Conservation (phyloP, 2,329 filamentous ascomycete species). For the Hypoxylon sp. region DNA sequence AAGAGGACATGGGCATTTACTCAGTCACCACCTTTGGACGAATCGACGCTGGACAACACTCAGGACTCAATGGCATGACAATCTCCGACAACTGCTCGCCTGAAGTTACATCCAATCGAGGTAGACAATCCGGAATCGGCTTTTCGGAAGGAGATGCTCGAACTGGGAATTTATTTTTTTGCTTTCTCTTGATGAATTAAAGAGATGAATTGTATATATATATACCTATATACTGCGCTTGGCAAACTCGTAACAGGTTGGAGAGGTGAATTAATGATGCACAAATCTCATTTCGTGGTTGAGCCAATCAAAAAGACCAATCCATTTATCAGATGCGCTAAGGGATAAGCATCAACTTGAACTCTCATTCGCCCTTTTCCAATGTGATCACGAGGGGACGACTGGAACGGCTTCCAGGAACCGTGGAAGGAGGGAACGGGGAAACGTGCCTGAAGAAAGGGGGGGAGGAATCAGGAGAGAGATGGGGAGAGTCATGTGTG, state of each 20-base stretch:
- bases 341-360: slow-evolving; percentile 1
- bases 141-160: slow-evolving; percentile 35
- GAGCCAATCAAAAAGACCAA: slow-evolving; percentile 31
- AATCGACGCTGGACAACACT: slow-evolving; percentile 15
- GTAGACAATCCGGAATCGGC: slow-evolving; percentile 10
- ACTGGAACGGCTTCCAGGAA: slow-evolving; percentile 7
- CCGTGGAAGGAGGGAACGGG: slow-evolving; percentile 7
- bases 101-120: slow-evolving; percentile 36
- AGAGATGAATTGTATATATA: slow-evolving; percentile 14
- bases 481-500: slow-evolving; percentile 19
- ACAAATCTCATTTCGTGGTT: slow-evolving; percentile 8
- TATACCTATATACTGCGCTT: not conserved
- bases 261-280: slow-evolving; percentile 12
- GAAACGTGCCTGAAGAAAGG: slow-evolving; percentile 1
- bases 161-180: slow-evolving; percentile 30
- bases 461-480: not conserved
- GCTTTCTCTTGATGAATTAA: not conserved
- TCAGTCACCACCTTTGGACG: slow-evolving; percentile 17
- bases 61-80: slow-evolving; percentile 14
- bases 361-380: slow-evolving; percentile 11
- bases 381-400: slow-evolving; percentile 2
- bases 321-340: slow-evolving; percentile 9
- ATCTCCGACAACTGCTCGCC: slow-evolving; percentile 21
- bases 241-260: slow-evolving; percentile 14
- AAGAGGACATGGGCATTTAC: slow-evolving; percentile 20